Base-by-base conservation (phyloP, 2,329 filamentous ascomycete species). In the Talaromyces sp. region DNA sequence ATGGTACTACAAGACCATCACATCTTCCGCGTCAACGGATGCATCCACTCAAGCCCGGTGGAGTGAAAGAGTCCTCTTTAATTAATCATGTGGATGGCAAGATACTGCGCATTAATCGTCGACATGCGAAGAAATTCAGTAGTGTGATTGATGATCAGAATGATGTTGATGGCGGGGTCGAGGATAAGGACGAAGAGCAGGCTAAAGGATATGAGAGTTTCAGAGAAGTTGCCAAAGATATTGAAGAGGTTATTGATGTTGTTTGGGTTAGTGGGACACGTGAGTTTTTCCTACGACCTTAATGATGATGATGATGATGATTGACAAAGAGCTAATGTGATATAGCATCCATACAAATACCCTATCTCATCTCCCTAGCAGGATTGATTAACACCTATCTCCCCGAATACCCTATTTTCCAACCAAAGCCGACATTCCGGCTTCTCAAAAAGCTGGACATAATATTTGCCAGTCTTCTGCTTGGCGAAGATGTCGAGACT, bases 191-290 rank as follows among this genome's bases (percentile, higher is more conserved):
- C 3, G 73, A 74, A 11, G 73, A 73, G 11, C 79, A 79, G 59
- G 79, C 79, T 4, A 75, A 77, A 38, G 86, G 85, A 1, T 90
- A 89, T 68, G 80, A 81, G 63, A 86, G 78, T 61, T 91, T 94
- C 75, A 82, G 81, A 59, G 89, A 93, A 72, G 85, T 92, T 4
- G 91, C 87, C 63, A 85, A 81, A 65, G 92, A 97, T 72, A 77
- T 96, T 0, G 90, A 93, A 64, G 83, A 84, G 5, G 75, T 97
- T 13, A 79, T 96, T 17, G 90, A 96, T 75, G 85, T 96, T 7
- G 79, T 97, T 5, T 98, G 94, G 94, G 85, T 92, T 25, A 92
- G 89, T 34, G 92, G 91, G 10, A 97, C 93, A 25, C 92, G 92
- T 93, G 82, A 75, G 91, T 83, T n/a, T n/a, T n/a, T n/a, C n/a